Evolutionary conservation across 768 basidiomycete genomes (phyloP), one percentile per base, ranked within the genome.

Genomic region (Hypholoma sublateritium): DNA sequence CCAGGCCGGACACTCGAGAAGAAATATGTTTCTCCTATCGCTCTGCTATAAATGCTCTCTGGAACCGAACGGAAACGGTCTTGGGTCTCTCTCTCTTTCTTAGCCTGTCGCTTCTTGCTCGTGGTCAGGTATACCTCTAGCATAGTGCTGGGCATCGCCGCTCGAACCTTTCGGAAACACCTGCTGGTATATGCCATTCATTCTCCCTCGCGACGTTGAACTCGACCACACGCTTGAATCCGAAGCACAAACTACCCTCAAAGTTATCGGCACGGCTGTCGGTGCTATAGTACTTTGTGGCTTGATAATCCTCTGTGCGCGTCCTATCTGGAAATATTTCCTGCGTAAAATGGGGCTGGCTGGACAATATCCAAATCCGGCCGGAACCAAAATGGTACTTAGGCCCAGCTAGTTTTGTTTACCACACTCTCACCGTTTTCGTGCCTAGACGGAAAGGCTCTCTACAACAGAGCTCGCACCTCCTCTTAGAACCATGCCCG

Each of bases 181-280:
- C 51, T 51, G 58, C 54, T 42, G 42, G 52, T 56, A 11, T 57
- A 63, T 63, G 62, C 57, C 59, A 51, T 43, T 51, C 48, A 50
- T 48, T 51, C 36, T 48, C 16, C n/a, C 57, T 35, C 65, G 65
- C 11, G 66, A 67, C 46, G 57, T 58, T 17, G 52, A 55, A 49
- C 62, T 67, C 12, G 67, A 69, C 51, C 49, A 57, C 17, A 57
- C 55, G 3, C 64, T 68, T 22, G 60, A 68, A 59, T 65, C 65
- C 14, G 65, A 65, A 28, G 59, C 63, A 14, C 63, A 59, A 51
- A 45, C 56, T 12, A 66, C 58, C 13, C 52, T 62, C 16, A 59
- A 62, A 21, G 35, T 62, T n/a, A 54, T 65, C n/a, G 66, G 55
- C 19, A 52, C 62, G 12, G 64, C 53, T 41, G 32, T 67, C 36